These are phyloP conservation scores for Solanum tarapatanum DNA, from an alignment of 257 asterid genomes.

Conservation along the genomic window DNA sequence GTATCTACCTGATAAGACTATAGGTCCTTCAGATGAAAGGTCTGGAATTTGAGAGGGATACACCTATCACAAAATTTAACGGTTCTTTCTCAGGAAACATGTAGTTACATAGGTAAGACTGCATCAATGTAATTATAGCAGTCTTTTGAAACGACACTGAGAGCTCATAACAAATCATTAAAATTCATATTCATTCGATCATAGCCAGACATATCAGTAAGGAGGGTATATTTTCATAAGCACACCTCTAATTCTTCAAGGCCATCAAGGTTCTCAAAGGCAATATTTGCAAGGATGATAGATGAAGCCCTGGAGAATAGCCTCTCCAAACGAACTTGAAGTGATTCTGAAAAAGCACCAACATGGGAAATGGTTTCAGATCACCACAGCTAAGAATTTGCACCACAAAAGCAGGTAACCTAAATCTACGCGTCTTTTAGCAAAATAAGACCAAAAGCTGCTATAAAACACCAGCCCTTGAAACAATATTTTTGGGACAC, in stretches of 20 bases:
- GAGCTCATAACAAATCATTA: neutral
- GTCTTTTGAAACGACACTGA: neutral
- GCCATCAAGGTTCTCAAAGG: constrained; percentile 49
- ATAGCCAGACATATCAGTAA: neutral
- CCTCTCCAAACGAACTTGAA: constrained; percentile 52
- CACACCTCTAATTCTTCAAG: constrained; percentile 71
- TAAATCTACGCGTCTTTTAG: neutral
- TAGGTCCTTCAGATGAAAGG: constrained; percentile 64
- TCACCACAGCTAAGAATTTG: neutral
- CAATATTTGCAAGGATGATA: constrained; percentile 48
- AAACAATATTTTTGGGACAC: neutral
- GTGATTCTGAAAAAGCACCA: constrained; percentile 44
- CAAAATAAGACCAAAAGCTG: neutral
- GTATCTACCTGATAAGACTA: constrained; percentile 80
- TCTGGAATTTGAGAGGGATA: constrained; percentile 77
- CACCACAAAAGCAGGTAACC: neutral
- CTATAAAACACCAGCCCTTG: neutral
- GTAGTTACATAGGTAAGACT: neutral
- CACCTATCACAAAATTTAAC: constrained; percentile 39
- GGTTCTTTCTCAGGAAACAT: constrained; percentile 5
- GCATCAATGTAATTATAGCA: neutral
- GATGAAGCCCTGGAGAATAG: constrained; percentile 69
- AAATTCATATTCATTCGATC: neutral
- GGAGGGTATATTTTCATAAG: neutral
- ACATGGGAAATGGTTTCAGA: neutral